Conservation (phyloP, 2,329 filamentous ascomycete genomes). For the Cladophialophora carrionii region DNA sequence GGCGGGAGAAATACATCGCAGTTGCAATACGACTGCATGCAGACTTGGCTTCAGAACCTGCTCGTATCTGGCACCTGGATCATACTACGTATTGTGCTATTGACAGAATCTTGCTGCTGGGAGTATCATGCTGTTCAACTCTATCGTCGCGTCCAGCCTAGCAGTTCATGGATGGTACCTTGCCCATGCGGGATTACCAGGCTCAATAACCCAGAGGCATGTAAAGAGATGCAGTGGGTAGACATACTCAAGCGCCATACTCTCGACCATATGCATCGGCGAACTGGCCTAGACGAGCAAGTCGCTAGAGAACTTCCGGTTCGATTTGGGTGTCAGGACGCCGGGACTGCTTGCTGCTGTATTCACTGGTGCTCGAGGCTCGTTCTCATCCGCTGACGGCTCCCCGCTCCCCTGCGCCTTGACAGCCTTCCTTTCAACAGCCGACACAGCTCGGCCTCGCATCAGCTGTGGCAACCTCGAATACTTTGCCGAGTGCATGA, state of each 20-base stretch:
- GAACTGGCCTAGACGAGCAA: neutral
- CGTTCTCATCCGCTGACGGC: neutral
- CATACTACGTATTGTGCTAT: neutral
- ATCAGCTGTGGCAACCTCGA: constrained; percentile 9
- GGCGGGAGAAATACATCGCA: neutral
- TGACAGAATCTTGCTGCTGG: neutral
- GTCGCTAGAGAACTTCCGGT: neutral
- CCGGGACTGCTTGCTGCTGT: constrained; percentile 10
- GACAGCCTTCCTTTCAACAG: constrained; percentile 2
- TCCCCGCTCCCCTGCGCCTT: neutral
- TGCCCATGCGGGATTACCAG: neutral
- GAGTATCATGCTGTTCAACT: neutral
- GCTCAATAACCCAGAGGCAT: neutral
- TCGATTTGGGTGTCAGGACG: constrained; percentile 13
- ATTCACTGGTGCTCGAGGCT: constrained; percentile 5
- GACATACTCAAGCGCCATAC: neutral
- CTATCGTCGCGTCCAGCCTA: neutral
- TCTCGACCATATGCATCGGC: neutral
- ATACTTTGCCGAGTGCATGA: constrained; percentile 11
- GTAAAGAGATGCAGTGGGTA: neutral
- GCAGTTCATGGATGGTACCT: neutral
- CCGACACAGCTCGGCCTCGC: constrained; percentile 11
- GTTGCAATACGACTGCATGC: neutral
- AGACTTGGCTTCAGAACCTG: neutral
- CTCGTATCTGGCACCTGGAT: neutral